A percentile compares a stretch with the other conserved stretches of the same genome.
phyloP scores from a whole-genome alignment of 2,329 filamentous ascomycete species.

The Magnaporthales sp. region DNA sequence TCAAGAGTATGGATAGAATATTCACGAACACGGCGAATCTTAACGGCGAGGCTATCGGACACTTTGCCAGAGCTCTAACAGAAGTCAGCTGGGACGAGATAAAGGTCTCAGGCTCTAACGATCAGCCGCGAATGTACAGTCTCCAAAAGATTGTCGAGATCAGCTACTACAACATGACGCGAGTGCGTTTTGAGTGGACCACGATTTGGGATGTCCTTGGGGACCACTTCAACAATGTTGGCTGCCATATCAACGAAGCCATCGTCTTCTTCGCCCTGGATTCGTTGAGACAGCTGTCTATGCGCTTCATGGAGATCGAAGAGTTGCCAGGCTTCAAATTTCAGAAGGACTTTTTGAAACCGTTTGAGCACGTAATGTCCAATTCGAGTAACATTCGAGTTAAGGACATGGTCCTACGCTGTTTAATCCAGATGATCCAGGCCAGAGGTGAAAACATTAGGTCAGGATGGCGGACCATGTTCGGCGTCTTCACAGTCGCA shows the following conservation, averaged over 20 bases:
- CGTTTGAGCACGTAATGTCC: slow-evolving; percentile 93
- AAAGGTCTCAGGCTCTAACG: slow-evolving; percentile 90
- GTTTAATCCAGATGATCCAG: slow-evolving; percentile 98
- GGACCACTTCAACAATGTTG: slow-evolving; percentile 96
- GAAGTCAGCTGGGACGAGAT: slow-evolving; percentile 99
- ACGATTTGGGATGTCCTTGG: slow-evolving; percentile 97
- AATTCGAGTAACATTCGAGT: slow-evolving; percentile 88
- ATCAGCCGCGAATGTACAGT: slow-evolving; percentile 93
- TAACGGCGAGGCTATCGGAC: slow-evolving; percentile 87
- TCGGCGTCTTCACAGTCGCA: slow-evolving; percentile 94
- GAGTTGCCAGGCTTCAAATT: slow-evolving; percentile 99
- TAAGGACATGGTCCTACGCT: slow-evolving; percentile 94
- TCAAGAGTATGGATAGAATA: slow-evolving; percentile 88
- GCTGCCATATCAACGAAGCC: slow-evolving; percentile 90
- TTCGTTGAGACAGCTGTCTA: slow-evolving; percentile 87
- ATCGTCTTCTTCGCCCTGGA: slow-evolving; percentile 98
- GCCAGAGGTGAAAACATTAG: slow-evolving; percentile 93
- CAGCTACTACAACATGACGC: slow-evolving; percentile 98
- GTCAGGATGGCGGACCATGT: slow-evolving; percentile 98
- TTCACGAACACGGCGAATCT: slow-evolving; percentile 95
- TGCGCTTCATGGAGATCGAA: slow-evolving; percentile 98
- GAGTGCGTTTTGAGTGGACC: slow-evolving; percentile 97
- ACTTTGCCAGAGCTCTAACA: slow-evolving; percentile 85
- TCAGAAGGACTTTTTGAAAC: slow-evolving; percentile 97
- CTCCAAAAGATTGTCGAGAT: slow-evolving; percentile 98